A percentile compares a stretch with the other conserved stretches of the same genome.
Evolutionary conservation across 129 eudicot species (phyloP).

Genomic region (Pulicaria dysenterica): DNA sequence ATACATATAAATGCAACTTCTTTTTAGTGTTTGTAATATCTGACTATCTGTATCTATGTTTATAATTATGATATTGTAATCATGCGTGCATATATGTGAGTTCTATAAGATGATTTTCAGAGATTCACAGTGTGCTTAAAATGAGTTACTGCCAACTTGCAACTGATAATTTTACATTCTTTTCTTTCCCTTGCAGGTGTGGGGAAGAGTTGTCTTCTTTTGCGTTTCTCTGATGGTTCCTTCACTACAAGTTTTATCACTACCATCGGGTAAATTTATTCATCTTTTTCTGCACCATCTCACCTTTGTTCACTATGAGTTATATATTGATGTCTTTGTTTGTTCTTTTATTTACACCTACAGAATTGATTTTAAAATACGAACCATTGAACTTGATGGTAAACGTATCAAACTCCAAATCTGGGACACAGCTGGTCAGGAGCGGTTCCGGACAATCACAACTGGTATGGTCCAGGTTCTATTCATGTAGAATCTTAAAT

Average conservation of each 20-base stretch:
- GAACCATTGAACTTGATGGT: conserved; percentile 84
- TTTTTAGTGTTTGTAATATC: too few species aligned
- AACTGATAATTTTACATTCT: background rate
- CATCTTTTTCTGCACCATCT: conserved; percentile 4
- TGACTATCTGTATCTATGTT: too few species aligned
- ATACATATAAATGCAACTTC: too few species aligned
- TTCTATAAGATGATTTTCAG: background rate
- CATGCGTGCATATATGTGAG: too few species aligned
- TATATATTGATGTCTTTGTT: background rate
- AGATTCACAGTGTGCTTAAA: background rate
- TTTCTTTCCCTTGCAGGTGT: conserved; percentile 57
- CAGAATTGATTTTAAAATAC: conserved; percentile 79
- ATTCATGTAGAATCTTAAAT: background rate
- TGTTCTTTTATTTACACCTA: conserved; percentile 27
- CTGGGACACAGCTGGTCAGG: conserved; percentile 94
- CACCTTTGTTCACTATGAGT: background rate
- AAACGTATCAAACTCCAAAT: conserved; percentile 81
- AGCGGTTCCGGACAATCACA: conserved; percentile 77
- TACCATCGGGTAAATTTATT: conserved; percentile 52
- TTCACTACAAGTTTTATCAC: conserved; percentile 79
- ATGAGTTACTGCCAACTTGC: background rate
- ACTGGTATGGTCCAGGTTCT: conserved; percentile 48
- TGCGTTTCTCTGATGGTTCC: conserved; percentile 76
- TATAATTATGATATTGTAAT: too few species aligned
- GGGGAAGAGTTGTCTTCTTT: conserved; percentile 72